Conservation (phyloP, 169 alveolate genomes). For the Theileria orientalis region DNA sequence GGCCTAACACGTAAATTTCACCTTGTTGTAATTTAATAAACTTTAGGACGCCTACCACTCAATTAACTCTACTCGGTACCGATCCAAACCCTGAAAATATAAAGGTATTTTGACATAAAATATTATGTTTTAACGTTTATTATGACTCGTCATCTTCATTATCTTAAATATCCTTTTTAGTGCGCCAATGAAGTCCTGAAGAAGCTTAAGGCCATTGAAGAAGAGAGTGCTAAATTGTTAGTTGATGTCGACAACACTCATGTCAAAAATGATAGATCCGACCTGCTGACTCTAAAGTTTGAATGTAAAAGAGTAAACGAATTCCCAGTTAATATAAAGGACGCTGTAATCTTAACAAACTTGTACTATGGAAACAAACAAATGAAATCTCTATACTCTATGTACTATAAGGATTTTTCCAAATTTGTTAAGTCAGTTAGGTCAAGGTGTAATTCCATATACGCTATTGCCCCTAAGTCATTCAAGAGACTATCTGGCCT, state of each 20-base stretch:
- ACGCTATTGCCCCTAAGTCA: constrained; percentile 41
- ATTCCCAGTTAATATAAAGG: not conserved
- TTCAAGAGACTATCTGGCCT: constrained; percentile 32
- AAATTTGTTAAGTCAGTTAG: constrained; percentile 7
- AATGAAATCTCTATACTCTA: constrained; percentile 15
- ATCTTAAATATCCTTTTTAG: not conserved
- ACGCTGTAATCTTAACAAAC: constrained; percentile 33
- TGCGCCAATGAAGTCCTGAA: constrained; percentile 3
- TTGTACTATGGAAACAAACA: constrained; percentile 53
- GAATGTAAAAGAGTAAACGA: constrained; percentile 5
- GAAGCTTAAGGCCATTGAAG: not conserved
- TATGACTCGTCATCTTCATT: too few relatives aligned
- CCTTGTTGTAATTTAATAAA: not conserved
- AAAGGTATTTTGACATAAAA: not conserved
- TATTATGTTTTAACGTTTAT: too few relatives aligned
- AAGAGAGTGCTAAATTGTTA: not conserved
- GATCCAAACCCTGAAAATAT: constrained; percentile 16
- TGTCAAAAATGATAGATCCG: too few relatives aligned
- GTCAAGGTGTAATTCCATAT: constrained; percentile 12
- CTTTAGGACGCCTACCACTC: not conserved
- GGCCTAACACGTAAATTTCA: constrained; percentile 1
- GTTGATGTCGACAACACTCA: not conserved
- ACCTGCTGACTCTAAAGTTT: constrained; percentile 7
- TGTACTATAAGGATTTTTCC: constrained; percentile 11
- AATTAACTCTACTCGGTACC: constrained; percentile 4